A percentile compares a stretch with the other conserved stretches of the same genome.
phyloP scores from a whole-genome alignment of 345 rosid genomes.

The Aegle marmelos region DNA sequence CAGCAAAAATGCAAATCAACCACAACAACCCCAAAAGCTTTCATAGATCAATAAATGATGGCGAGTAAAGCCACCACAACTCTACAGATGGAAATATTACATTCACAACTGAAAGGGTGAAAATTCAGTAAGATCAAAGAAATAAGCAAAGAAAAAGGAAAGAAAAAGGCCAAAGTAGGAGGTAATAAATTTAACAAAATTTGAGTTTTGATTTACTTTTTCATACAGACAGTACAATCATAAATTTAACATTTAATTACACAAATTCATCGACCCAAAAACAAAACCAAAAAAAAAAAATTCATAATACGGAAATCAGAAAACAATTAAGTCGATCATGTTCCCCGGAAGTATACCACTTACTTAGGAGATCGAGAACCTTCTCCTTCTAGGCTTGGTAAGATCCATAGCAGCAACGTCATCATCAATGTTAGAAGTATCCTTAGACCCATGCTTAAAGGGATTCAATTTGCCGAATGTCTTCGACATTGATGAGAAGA shows the following conservation, averaged over 20 bases:
- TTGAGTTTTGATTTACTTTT: not conserved
- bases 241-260: not conserved
- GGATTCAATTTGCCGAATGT: constrained; percentile 85
- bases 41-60: no score
- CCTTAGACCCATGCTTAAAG: constrained; percentile 79
- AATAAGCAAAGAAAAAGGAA: no score
- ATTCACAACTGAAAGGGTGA: no score
- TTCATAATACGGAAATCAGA: not conserved
- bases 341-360: not conserved
- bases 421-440: constrained; percentile 72
- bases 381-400: constrained; percentile 87
- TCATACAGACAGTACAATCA: not conserved
- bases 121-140: no score
- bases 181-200: no score
- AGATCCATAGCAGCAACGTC: constrained; percentile 38
- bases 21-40: no score
- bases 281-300: not conserved
- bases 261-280: not conserved
- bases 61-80: no score
- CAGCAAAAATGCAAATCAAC: no score
- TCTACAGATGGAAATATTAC: no score
- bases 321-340: not conserved
- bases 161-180: not conserved
- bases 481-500: constrained; percentile 89
- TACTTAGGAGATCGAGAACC: constrained; percentile 76